A percentile compares a stretch with the other conserved stretches of the same genome.
These are phyloP conservation scores for Zygoascus flipseniorum DNA, from an alignment of 805 yeast genomes.

Conservation along the genomic window DNA sequence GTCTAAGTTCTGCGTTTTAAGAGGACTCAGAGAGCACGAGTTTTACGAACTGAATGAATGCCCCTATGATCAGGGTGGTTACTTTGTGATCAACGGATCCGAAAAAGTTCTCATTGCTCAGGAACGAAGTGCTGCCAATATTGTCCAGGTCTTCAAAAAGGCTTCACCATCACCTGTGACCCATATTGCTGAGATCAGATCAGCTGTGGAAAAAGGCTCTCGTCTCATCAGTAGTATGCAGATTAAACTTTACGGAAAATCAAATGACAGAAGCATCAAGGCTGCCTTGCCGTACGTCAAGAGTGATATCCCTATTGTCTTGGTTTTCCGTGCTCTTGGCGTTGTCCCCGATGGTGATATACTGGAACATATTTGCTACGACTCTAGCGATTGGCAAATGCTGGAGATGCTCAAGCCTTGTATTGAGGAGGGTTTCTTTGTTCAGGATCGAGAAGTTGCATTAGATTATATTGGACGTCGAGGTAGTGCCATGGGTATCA, in stretches of 20 bases:
- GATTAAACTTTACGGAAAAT: slow-evolving; percentile 77
- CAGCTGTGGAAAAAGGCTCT: slow-evolving; percentile 96
- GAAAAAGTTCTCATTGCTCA: slow-evolving; percentile 98
- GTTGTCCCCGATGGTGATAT: slow-evolving; percentile 99
- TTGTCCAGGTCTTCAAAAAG: slow-evolving; percentile 96
- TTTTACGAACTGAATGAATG: slow-evolving; percentile 94
- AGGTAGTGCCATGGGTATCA: slow-evolving; percentile 93
- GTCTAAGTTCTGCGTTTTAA: slow-evolving; percentile 89
- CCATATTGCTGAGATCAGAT: slow-evolving; percentile 92
- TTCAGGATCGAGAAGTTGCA: slow-evolving; percentile 97
- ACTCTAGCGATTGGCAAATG: slow-evolving; percentile 98
- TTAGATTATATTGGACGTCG: slow-evolving; percentile 97
- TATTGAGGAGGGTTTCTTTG: slow-evolving; percentile 97
- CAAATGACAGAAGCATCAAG: slow-evolving; percentile 75
- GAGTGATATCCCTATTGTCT: slow-evolving; percentile 93
- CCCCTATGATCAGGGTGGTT: slow-evolving; percentile 99
- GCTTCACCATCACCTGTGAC: slow-evolving; percentile 96
- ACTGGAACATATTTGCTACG: slow-evolving; percentile 95
- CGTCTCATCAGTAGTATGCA: slow-evolving; percentile 90
- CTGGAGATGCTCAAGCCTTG: slow-evolving; percentile 97
- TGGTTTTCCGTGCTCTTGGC: slow-evolving; percentile 96
- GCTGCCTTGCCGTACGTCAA: slow-evolving; percentile 95
- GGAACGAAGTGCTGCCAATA: slow-evolving; percentile 97
- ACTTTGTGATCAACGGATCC: slow-evolving; percentile 95
- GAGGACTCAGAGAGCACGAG: slow-evolving; percentile 86